These are phyloP conservation scores for Aspergillaceae sp. DNA, from an alignment of 2,329 filamentous ascomycete species.

Conservation along the genomic window DNA sequence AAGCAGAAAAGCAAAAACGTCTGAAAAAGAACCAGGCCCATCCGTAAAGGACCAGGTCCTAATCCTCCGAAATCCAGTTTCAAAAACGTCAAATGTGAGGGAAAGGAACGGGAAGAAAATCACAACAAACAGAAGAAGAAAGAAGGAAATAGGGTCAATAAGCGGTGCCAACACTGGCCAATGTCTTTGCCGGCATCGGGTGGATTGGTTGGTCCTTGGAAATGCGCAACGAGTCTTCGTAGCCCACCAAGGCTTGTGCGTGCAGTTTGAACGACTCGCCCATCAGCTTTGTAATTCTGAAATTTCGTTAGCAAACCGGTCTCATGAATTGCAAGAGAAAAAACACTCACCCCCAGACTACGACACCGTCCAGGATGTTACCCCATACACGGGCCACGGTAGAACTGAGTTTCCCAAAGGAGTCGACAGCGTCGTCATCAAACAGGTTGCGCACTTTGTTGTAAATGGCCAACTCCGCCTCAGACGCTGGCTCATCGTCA, in stretches of 20 bases:
- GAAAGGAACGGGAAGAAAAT: no score
- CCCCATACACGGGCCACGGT: constrained; percentile 93
- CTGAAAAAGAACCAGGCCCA: no score
- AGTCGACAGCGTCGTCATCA: constrained; percentile 79
- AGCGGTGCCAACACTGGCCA: constrained; percentile 35
- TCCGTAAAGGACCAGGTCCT: no score
- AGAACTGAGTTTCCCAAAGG: constrained; percentile 83
- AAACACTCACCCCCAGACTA: constrained; percentile 90
- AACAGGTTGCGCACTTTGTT: constrained; percentile 73
- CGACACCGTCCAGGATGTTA: constrained; percentile 95
- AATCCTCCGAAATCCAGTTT: no score
- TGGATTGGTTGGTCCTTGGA: constrained; percentile 35
- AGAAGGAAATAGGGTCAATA: constrained; percentile 27
- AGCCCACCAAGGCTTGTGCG: constrained; percentile 86
- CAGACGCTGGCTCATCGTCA: constrained; percentile 68
- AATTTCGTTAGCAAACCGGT: constrained; percentile 6
- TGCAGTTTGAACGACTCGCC: constrained; percentile 97
- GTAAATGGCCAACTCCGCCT: constrained; percentile 36
- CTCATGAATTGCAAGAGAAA: constrained; percentile 4
- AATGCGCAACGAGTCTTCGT: constrained; percentile 58
- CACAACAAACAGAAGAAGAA: background rate
- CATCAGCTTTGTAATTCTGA: constrained; percentile 65
- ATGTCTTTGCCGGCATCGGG: constrained; percentile 36
- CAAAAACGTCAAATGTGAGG: no score
- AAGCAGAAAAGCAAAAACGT: constrained; percentile 7